A percentile compares a stretch with the other conserved stretches of the same genome.
These are phyloP conservation scores for Hypoxylon sp. DNA, from an alignment of 2,329 filamentous ascomycete genomes.

Conservation along the genomic window DNA sequence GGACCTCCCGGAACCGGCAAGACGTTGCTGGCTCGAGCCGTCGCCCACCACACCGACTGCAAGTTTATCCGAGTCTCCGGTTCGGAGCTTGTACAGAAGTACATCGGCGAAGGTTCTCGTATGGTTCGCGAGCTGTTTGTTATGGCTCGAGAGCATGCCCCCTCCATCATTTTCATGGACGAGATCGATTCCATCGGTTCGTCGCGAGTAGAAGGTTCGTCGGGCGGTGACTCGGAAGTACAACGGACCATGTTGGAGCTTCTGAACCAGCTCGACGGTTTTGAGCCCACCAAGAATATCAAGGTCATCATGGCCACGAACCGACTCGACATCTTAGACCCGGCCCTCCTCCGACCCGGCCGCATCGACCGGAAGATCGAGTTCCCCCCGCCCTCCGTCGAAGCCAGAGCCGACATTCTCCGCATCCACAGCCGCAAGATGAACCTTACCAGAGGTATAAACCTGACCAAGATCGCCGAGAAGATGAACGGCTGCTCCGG, in stretches of 20 bases:
- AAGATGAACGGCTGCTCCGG: conserved; percentile 99
- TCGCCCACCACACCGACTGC: conserved; percentile 98
- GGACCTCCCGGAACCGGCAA: conserved; percentile 97
- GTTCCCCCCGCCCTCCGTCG: conserved; percentile 95
- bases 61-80: conserved; percentile 98
- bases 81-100: conserved; percentile 97
- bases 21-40: conserved; percentile 91
- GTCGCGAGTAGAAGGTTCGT: conserved; percentile 93
- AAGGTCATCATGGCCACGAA: conserved; percentile 99
- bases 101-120: conserved; percentile 95
- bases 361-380: conserved; percentile 99
- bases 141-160: conserved; percentile 97
- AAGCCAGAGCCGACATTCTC: conserved; percentile 95
- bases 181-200: conserved; percentile 99
- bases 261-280: conserved; percentile 97
- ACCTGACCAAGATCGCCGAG: conserved; percentile 97
- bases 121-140: conserved; percentile 99
- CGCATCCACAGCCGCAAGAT: conserved; percentile 98
- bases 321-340: conserved; percentile 95
- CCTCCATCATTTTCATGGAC: conserved; percentile 99
- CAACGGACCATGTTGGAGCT: conserved; percentile 98
- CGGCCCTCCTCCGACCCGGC: conserved; percentile 91
- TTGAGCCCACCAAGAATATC: conserved; percentile 99
- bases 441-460: conserved; percentile 97
- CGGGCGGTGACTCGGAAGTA: conserved; percentile 95